These are phyloP conservation scores for Asterionellopsis glacialis DNA, from an alignment of 108 stramenopile genomes.

Conservation along the genomic window DNA sequence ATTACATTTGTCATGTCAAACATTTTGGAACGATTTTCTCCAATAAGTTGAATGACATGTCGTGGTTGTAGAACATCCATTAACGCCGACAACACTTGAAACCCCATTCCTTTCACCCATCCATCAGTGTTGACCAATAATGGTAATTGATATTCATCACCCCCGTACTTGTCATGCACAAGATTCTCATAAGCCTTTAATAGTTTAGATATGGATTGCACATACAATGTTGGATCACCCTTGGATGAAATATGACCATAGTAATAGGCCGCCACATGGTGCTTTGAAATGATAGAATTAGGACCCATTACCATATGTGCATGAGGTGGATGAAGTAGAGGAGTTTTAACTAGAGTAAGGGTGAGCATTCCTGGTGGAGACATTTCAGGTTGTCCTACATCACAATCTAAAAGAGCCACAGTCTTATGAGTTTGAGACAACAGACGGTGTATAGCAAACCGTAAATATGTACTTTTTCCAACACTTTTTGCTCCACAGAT, in stretches of 20 bases:
- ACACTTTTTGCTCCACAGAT: constrained; percentile 91
- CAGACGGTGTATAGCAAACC: constrained; percentile 74
- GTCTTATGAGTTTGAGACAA: constrained; percentile 24
- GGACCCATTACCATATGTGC: constrained; percentile 22
- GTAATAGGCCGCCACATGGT: constrained; percentile 57
- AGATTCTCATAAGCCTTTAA: constrained; percentile 9
- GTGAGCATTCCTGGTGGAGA: constrained; percentile 81
- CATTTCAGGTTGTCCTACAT: constrained; percentile 91
- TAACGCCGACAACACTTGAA: constrained; percentile 71
- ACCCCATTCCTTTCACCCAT: constrained; percentile 90
- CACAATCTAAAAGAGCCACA: constrained; percentile 85
- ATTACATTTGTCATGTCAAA: constrained; percentile 48
- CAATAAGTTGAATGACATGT: constrained; percentile 82
- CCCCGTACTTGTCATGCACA: background rate
- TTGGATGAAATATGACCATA: constrained; percentile 74
- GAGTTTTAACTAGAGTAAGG: constrained; percentile 53
- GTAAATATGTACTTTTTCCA: constrained; percentile 85
- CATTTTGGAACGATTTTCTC: constrained; percentile 46
- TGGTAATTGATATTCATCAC: constrained; percentile 28
- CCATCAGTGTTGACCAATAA: constrained; percentile 91
- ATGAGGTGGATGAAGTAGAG: constrained; percentile 76
- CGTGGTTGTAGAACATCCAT: constrained; percentile 44
- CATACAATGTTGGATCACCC: constrained; percentile 66
- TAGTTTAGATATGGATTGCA: constrained; percentile 49
- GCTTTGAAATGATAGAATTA: background rate